A percentile compares a stretch with the other conserved stretches of the same genome.
Evolutionary conservation across 2,329 filamentous ascomycete genomes (phyloP).

Genomic region (Fusarium sp.): DNA sequence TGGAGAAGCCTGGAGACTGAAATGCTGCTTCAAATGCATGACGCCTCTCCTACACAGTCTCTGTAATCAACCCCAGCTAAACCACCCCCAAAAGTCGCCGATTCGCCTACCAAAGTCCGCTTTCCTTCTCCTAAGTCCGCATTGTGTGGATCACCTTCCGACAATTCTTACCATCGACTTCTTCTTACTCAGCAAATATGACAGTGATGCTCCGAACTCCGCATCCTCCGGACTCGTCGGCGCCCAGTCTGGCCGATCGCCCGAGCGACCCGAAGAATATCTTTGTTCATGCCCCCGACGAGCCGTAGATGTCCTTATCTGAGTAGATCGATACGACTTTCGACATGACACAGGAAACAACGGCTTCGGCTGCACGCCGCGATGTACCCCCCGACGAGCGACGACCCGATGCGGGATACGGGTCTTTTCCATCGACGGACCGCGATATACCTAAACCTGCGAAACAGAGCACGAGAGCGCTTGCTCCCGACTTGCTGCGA

Average conservation of each 20-base stretch:
- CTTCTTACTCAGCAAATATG: conserved; percentile 22
- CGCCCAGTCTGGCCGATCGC: conserved; percentile 13
- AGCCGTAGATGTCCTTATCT: background rate
- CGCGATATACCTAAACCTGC: conserved; percentile 26
- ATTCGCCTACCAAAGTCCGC: conserved; percentile 21
- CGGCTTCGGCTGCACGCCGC: background rate
- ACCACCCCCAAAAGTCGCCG: conserved; percentile 5
- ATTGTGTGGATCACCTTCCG: background rate
- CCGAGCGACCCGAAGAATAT: conserved; percentile 21
- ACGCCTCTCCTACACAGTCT: background rate
- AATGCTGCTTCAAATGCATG: background rate
- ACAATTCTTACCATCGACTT: background rate
- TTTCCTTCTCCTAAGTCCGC: background rate
- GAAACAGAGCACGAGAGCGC: conserved; percentile 45
- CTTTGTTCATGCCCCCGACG: background rate
- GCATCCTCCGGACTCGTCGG: background rate
- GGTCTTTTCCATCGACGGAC: conserved; percentile 11
- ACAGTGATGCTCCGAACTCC: conserved; percentile 24
- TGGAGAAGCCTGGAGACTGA: background rate
- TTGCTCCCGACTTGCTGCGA: conserved; percentile 58
- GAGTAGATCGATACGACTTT: background rate
- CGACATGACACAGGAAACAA: background rate
- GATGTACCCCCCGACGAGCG: background rate
- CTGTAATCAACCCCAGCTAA: background rate
- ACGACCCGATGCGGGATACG: conserved; percentile 8